These are phyloP conservation scores for Leccinum arenicola DNA, from an alignment of 768 basidiomycete species.

Conservation along the genomic window DNA sequence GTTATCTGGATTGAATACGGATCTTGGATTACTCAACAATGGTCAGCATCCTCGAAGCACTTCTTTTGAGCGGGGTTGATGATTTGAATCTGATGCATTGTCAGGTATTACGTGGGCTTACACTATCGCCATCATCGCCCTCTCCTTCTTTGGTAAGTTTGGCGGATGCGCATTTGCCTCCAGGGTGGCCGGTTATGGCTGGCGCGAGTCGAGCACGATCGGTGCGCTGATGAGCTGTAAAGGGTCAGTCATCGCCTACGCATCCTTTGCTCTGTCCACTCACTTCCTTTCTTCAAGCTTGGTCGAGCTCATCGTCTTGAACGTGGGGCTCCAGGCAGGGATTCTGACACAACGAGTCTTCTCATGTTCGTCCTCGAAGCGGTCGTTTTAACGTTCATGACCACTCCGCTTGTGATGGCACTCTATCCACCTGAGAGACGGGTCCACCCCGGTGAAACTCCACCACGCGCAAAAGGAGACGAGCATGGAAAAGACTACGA, in stretches of 20 bases:
- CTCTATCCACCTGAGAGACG: constrained; percentile 68
- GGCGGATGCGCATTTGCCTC: constrained; percentile 78
- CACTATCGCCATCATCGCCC: constrained; percentile 70
- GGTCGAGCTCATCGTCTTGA: constrained; percentile 93
- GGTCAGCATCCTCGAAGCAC: constrained; percentile 38
- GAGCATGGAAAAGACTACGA: constrained; percentile 25
- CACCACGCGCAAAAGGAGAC: constrained; percentile 26
- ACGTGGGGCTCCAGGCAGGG: constrained; percentile 81
- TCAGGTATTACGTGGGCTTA: constrained; percentile 84
- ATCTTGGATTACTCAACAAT: constrained; percentile 79
- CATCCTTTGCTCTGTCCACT: not conserved
- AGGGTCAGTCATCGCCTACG: constrained; percentile 47
- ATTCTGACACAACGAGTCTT: constrained; percentile 79
- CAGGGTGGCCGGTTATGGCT: constrained; percentile 61
- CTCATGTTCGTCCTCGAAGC: constrained; percentile 93
- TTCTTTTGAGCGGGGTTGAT: not conserved
- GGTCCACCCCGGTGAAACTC: constrained; percentile 36
- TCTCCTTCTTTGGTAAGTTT: constrained; percentile 90
- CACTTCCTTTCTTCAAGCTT: constrained; percentile 43
- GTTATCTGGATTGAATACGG: constrained; percentile 83
- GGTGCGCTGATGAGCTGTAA: constrained; percentile 96
- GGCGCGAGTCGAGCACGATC: constrained; percentile 79
- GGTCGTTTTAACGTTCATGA: constrained; percentile 79
- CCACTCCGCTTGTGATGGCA: constrained; percentile 67
- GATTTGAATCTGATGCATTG: not conserved